phyloP scores from a whole-genome alignment of 2,329 filamentous ascomycete genomes.

The Colletotrichum lini region DNA sequence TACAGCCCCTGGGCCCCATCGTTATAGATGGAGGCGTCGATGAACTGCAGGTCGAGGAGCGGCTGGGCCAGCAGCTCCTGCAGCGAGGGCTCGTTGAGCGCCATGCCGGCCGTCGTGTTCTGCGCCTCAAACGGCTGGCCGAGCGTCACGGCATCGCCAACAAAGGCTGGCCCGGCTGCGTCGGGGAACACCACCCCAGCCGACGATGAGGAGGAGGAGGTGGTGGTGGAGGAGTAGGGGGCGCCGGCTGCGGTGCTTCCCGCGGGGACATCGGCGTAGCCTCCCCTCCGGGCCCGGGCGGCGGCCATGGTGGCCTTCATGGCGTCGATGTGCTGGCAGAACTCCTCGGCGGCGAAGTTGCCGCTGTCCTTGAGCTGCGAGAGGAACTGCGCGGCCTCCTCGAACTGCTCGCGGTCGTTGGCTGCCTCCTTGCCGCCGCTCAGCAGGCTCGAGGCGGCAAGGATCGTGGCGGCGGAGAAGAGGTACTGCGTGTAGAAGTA shows the following conservation, averaged over 20 bases:
- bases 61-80: constrained; percentile 54
- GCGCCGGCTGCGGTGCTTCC: background rate
- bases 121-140: constrained; percentile 20
- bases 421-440: constrained; percentile 47
- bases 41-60: constrained; percentile 52
- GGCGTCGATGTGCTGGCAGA: constrained; percentile 57
- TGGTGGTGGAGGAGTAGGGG: background rate
- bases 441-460: constrained; percentile 60
- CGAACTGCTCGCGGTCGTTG: constrained; percentile 57
- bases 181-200: no score
- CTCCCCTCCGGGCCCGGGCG: constrained; percentile 26
- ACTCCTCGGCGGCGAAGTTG: constrained; percentile 59
- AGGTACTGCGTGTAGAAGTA: constrained; percentile 63
- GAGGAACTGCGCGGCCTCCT: constrained; percentile 55
- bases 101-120: constrained; percentile 52
- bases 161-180: no score
- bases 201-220: no score
- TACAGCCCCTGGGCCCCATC: constrained; percentile 42
- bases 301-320: constrained; percentile 49
- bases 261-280: background rate
- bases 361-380: constrained; percentile 56
- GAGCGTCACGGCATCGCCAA: constrained; percentile 1
- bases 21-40: constrained; percentile 46
- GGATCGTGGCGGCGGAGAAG: constrained; percentile 60
- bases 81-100: constrained; percentile 52